Conservation (phyloP, 2,329 filamentous ascomycete genomes). For the Colletotrichum tamarilloi region DNA sequence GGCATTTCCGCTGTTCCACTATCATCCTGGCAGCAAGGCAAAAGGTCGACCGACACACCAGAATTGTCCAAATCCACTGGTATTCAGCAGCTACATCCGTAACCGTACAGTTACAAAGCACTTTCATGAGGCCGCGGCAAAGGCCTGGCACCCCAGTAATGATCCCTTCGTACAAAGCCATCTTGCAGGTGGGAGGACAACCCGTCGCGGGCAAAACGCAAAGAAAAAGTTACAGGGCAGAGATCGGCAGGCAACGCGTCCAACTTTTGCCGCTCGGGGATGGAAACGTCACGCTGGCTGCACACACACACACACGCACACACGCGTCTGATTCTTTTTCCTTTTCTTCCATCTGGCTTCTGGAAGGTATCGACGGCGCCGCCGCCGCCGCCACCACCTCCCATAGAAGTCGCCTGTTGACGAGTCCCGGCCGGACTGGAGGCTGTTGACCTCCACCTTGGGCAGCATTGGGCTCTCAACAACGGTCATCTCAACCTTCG, state of each 20-base stretch:
- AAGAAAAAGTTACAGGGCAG: background rate
- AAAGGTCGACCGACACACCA: slow-evolving; percentile 8
- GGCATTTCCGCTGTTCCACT: slow-evolving; percentile 34
- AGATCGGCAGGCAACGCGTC: slow-evolving; percentile 1
- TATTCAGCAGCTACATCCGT: background rate
- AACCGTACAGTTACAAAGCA: background rate
- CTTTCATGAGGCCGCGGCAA: slow-evolving; percentile 3
- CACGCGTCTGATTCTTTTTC: background rate
- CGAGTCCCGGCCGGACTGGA: slow-evolving; percentile 22
- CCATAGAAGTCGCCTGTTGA: background rate
- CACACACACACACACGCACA: slow-evolving; percentile 4
- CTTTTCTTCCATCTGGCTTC: slow-evolving; percentile 17
- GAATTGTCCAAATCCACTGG: slow-evolving; percentile 1
- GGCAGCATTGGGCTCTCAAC: slow-evolving; percentile 30
- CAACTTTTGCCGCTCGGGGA: slow-evolving; percentile 4
- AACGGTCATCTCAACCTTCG: slow-evolving; percentile 25
- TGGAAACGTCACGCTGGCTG: background rate
- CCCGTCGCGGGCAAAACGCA: background rate
- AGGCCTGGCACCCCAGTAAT: background rate
- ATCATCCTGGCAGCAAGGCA: slow-evolving; percentile 19
- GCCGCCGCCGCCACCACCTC: slow-evolving; percentile 6
- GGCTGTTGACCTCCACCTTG: slow-evolving; percentile 29
- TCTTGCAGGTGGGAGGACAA: background rate
- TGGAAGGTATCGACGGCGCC: slow-evolving; percentile 22
- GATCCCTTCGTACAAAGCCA: background rate